Base-by-base conservation (phyloP, 495 filamentous ascomycete species). In the Apodospora peruviana region DNA sequence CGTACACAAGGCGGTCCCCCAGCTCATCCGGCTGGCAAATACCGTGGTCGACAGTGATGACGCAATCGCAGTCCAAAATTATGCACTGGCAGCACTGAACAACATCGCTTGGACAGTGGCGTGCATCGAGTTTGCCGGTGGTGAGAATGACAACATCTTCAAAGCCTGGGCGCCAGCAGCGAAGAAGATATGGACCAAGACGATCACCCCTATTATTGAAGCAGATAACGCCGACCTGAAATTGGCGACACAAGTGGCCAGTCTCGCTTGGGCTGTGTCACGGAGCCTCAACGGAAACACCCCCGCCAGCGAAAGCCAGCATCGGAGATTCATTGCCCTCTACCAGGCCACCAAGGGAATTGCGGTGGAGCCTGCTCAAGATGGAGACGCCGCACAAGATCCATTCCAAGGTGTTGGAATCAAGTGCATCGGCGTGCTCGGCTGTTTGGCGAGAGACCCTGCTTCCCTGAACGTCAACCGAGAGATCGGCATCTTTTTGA, bases 81-180 rank as follows among this genome's bases (percentile, higher is more conserved):
- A 72, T 37, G 73, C 79, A 7, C 50, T 84, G 5, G 69, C 69
- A 12, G 69, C 76, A 8, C 64, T 84, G 22, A 81, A 78, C 59
- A 84, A 84, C 55, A 79, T 84, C 45, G 62, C 81, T 14, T 84
- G 81, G 81, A 76, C 79, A 14, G 60, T 79, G 11, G 71, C 72
- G 12, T 68, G 66, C 45, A 59, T 79, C 40, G 71, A 78, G 32
- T 75, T 77, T 36, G 58, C 66, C 8, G 55, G 65, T 9, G 61
- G 54, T 18, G 61, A 69, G 46, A 71, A 70, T 62, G 44, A 59
- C 21, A 61, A 63, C 44, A 58, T 81, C 50, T 52, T 64, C 39
- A 51, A 52, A 17, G 64, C 63, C 25, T 84, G 80, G 80, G 59
- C 61, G 12, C 69, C 74, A 2, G 52, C 70, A 5, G 71, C 77